Percentiles rank a stretch among this genome's conserved stretches.
phyloP scores from a whole-genome alignment of 2,329 filamentous ascomycete species.

The Chalaropsis ovoidea region DNA sequence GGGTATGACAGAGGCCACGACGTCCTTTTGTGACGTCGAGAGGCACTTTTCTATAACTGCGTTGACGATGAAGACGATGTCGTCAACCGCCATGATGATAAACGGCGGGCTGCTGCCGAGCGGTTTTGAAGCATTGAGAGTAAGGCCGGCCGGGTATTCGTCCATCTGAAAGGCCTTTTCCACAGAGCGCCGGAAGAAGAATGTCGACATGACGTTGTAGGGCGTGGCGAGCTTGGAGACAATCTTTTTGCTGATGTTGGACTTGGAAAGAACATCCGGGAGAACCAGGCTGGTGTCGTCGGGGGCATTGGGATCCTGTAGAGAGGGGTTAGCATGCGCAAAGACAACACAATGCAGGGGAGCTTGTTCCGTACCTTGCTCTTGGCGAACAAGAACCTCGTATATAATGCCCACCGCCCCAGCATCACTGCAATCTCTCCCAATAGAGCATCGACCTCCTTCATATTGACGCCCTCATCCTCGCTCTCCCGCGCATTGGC shows the following conservation, averaged over 20 bases:
- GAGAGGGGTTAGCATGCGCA: slow-evolving; percentile 25
- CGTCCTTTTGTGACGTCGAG: slow-evolving; percentile 70
- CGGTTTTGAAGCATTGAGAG: slow-evolving; percentile 60
- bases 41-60: slow-evolving; percentile 79
- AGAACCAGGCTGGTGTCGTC: slow-evolving; percentile 51
- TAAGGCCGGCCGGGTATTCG: slow-evolving; percentile 70
- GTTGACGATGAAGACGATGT: slow-evolving; percentile 98
- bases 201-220: slow-evolving; percentile 86
- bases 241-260: slow-evolving; percentile 71
- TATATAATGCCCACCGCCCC: slow-evolving; percentile 84
- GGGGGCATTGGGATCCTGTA: slow-evolving; percentile 42
- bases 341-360: neutral
- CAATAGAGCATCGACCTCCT: slow-evolving; percentile 78
- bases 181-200: slow-evolving; percentile 92
- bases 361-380: slow-evolving; percentile 56
- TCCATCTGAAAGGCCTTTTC: slow-evolving; percentile 97
- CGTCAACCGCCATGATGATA: slow-evolving; percentile 91
- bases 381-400: slow-evolving; percentile 77
- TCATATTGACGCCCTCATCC: slow-evolving; percentile 93
- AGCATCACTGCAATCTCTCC: slow-evolving; percentile 89
- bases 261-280: slow-evolving; percentile 66
- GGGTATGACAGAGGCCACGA: slow-evolving; percentile 68
- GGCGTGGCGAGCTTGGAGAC: slow-evolving; percentile 62
- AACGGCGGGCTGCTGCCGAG: slow-evolving; percentile 73
- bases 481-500: slow-evolving; percentile 55